These are phyloP conservation scores for Talaromyces adpressus DNA, from an alignment of 495 filamentous ascomycete species.

Conservation along the genomic window DNA sequence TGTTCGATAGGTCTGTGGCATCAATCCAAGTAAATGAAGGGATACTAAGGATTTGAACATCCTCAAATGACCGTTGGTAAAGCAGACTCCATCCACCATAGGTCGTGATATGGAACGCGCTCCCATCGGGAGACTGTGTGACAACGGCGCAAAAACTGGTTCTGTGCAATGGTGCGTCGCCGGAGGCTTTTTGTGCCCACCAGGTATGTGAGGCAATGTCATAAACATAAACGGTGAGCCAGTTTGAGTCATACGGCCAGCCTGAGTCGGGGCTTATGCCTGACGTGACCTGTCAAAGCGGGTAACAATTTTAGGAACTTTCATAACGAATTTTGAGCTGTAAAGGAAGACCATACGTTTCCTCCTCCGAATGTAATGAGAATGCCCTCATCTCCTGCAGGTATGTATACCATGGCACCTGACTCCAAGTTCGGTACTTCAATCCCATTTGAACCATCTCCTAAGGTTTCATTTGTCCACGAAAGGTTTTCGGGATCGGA, in stretches of 20 bases:
- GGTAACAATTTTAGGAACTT: not conserved
- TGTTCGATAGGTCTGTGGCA: too few relatives aligned
- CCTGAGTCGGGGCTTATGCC: conserved; percentile 11
- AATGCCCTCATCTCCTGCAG: conserved; percentile 12
- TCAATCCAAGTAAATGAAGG: too few relatives aligned
- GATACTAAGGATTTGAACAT: too few relatives aligned
- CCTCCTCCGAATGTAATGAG: conserved; percentile 12
- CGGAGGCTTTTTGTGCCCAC: not conserved
- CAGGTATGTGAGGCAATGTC: conserved; percentile 13
- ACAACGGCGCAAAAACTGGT: too few relatives aligned
- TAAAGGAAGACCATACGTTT: conserved; percentile 5
- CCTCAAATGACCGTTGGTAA: too few relatives aligned
- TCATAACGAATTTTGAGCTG: not conserved
- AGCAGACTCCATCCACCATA: too few relatives aligned
- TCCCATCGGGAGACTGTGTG: too few relatives aligned
- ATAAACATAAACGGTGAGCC: conserved; percentile 11
- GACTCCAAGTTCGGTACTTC: conserved; percentile 10
- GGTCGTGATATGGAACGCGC: too few relatives aligned
- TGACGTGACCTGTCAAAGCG: conserved; percentile 7
- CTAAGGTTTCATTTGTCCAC: conserved; percentile 12
- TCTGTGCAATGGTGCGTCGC: too few relatives aligned
- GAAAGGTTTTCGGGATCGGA: conserved; percentile 8
- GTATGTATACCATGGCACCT: conserved; percentile 11
- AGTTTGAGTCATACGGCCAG: conserved; percentile 10
- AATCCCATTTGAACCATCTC: conserved; percentile 7